Percentiles rank a stretch among this genome's conserved stretches.
phyloP scores from a whole-genome alignment of 805 yeast species.

The Cyberlindnera nakhonratchasimensis region DNA sequence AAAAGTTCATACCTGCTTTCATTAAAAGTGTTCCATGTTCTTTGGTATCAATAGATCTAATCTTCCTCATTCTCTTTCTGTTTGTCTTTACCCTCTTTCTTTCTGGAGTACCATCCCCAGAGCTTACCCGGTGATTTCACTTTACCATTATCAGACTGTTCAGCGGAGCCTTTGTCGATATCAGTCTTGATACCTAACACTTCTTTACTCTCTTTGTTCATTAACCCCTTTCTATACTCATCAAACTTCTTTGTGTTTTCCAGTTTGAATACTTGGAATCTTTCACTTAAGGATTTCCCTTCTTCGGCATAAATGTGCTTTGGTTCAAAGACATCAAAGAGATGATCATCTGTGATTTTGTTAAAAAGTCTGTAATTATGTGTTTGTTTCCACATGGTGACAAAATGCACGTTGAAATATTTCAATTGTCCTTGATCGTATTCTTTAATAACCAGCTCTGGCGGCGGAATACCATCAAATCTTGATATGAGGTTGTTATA shows the following conservation, averaged over 20 bases:
- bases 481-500: constrained; percentile 52
- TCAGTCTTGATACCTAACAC: constrained; percentile 4
- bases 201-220: constrained; percentile 9
- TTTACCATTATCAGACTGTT: background rate
- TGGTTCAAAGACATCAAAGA: constrained; percentile 60
- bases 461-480: constrained; percentile 37
- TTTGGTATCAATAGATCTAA: background rate
- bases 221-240: constrained; percentile 17
- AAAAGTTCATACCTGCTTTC: background rate
- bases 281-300: constrained; percentile 21
- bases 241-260: constrained; percentile 29
- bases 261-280: constrained; percentile 31
- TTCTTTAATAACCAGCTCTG: constrained; percentile 27
- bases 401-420: constrained; percentile 44
- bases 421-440: constrained; percentile 33
- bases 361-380: constrained; percentile 54
- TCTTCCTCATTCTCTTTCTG: constrained; percentile 1
- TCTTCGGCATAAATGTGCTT: constrained; percentile 32
- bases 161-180: constrained; percentile 1
- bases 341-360: constrained; percentile 59
- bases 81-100: constrained; percentile 9
- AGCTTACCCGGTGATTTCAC: constrained; percentile 16
- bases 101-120: constrained; percentile 22
- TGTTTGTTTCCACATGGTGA: constrained; percentile 51
- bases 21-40: background rate